Evolutionary conservation across 2,329 filamentous ascomycete genomes (phyloP), one percentile per base, ranked within the genome.

Genomic region (Colletotrichum tamarilloi): DNA sequence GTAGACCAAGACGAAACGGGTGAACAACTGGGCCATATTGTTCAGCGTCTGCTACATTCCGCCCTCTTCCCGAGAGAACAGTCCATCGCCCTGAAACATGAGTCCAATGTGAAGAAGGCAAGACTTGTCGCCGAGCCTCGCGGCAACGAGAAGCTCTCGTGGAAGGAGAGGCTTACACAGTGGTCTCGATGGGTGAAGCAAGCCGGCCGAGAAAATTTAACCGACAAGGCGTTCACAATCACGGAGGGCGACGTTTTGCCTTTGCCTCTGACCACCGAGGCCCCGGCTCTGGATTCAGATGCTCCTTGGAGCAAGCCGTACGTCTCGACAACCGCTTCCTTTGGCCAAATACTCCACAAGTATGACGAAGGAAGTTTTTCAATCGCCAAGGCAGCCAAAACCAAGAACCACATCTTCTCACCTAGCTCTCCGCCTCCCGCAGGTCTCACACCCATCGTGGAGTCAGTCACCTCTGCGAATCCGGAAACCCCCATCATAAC

Each of bases 311-410:
- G 72, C 63, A 68, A 58, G 53, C 24, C 22, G 30, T 72, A 58
- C 42, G 58, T n/a, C 30, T 22, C 68, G 11, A 84, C 85, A 1
- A 79, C 77, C 3, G 87, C 87, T 12, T 81, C 82, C 3, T 91
- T 91, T 75, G 89, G 89, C 22, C 85, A 88, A 66, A 74, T 90
- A 42, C 82, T 91, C 0, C 85, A 87, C 72, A 64, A 75, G 26
- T 77, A 49, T 1, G 19, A 80, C 46, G 62, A 70, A 26, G 26
- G 16, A 35, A 4, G 16, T 6, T 66, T 69, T 19, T 30, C 19
- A 24, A 19, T 56, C 11, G 49, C 62, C 19, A 26, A 14, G 26
- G 68, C 69, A n/a, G 42, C 60, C 8, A 5, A 68, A 56, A 22
- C 11, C 35, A 57, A n/a, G 7, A 62, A 70, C 5, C 85, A 84